These are phyloP conservation scores for Aulographum hederae DNA, from an alignment of 2,329 filamentous ascomycete species.

Conservation along the genomic window DNA sequence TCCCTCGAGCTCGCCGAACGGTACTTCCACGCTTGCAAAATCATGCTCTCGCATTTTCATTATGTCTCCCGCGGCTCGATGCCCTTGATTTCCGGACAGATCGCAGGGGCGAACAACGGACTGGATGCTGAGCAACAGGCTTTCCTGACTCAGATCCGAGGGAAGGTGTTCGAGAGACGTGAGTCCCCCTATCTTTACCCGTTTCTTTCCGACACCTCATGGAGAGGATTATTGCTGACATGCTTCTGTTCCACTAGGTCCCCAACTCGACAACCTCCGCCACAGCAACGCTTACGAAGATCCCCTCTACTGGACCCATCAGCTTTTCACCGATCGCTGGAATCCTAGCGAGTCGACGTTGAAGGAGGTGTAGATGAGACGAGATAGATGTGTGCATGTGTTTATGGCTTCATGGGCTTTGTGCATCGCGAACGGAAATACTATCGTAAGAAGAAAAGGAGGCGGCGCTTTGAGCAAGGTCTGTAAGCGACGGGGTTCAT, in stretches of 20 bases:
- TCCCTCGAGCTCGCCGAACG: conserved; percentile 1
- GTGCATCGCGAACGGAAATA: too few relatives aligned
- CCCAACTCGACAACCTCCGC: conserved; percentile 1
- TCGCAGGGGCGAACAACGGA: neutral
- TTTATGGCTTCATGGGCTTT: too few relatives aligned
- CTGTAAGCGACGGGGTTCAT: too few relatives aligned
- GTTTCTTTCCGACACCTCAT: neutral
- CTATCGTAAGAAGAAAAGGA: too few relatives aligned
- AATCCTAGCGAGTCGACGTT: neutral
- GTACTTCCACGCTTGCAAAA: conserved; percentile 3
- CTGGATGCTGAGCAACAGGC: neutral
- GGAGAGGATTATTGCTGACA: neutral
- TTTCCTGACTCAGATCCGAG: conserved; percentile 2
- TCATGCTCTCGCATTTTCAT: conserved; percentile 4
- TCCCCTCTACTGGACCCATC: conserved; percentile 6
- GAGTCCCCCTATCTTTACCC: neutral
- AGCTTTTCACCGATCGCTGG: conserved; percentile 6
- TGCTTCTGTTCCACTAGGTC: neutral
- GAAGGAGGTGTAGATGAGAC: neutral
- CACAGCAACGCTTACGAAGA: conserved; percentile 4
- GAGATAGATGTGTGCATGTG: too few relatives aligned
- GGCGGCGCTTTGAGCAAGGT: too few relatives aligned
- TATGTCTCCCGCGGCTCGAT: conserved; percentile 1
- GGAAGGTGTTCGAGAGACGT: neutral
- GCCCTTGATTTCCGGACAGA: neutral